phyloP scores from a whole-genome alignment of 2,329 filamentous ascomycete species.

The Claviceps purpurea region DNA sequence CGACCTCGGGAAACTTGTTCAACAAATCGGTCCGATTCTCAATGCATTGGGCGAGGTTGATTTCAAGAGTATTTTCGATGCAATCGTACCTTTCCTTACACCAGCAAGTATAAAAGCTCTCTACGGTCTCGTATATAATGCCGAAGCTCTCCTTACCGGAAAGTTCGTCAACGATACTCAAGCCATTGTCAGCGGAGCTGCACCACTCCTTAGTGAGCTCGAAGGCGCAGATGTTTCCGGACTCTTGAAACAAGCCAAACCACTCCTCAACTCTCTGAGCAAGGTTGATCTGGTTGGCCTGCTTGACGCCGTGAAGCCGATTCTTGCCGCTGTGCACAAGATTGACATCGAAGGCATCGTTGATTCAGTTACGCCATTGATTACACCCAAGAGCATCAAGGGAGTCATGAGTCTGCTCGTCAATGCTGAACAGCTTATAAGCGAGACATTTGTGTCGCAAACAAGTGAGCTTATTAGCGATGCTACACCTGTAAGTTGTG shows the following conservation, averaged over 20 bases:
- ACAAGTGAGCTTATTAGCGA: constrained; percentile 29
- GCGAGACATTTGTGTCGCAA: constrained; percentile 26
- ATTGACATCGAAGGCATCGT: constrained; percentile 24
- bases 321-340: constrained; percentile 23
- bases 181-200: constrained; percentile 23
- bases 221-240: constrained; percentile 23
- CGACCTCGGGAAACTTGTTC: constrained; percentile 14
- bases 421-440: constrained; percentile 26
- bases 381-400: constrained; percentile 25
- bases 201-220: constrained; percentile 22
- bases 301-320: constrained; percentile 21
- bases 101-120: constrained; percentile 21
- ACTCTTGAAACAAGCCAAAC: constrained; percentile 21
- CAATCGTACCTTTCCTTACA: constrained; percentile 21
- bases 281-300: constrained; percentile 22
- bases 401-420: constrained; percentile 22
- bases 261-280: constrained; percentile 21
- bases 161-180: constrained; percentile 29
- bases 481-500: constrained; percentile 24
- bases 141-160: constrained; percentile 22
- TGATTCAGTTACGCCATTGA: constrained; percentile 24
- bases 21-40: constrained; percentile 17
- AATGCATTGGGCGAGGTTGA: constrained; percentile 19
- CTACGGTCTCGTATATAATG: constrained; percentile 22
- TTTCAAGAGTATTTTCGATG: constrained; percentile 19